phyloP scores from a whole-genome alignment of 164 flowering plant species.

The Stephania yunnanensis region DNA sequence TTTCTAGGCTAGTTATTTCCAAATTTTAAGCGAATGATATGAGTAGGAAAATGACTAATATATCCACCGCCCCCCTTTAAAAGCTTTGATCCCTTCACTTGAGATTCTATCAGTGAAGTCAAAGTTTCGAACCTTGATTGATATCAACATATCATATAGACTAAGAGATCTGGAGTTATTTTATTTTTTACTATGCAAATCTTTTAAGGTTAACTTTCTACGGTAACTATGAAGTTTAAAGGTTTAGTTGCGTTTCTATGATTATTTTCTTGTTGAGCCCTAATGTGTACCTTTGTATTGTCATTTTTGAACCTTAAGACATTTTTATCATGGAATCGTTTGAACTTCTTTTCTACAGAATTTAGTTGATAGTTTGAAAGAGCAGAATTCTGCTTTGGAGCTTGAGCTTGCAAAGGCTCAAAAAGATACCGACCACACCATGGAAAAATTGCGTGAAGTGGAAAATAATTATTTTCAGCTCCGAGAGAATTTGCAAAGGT shows the following conservation, averaged over 20 bases:
- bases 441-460: conserved; percentile 60
- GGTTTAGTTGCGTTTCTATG: not conserved
- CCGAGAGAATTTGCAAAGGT: conserved; percentile 72
- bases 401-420: conserved; percentile 50
- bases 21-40: too few relatives aligned
- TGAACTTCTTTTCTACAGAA: conserved; percentile 32
- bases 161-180: not conserved
- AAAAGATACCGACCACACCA: conserved; percentile 37
- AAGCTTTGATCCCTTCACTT: too few relatives aligned
- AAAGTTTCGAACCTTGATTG: too few relatives aligned
- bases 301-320: not conserved
- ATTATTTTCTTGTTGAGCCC: not conserved
- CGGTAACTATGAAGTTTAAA: not conserved
- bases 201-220: not conserved
- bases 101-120: too few relatives aligned
- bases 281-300: not conserved
- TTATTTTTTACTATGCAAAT: not conserved
- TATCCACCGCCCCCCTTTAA: too few relatives aligned
- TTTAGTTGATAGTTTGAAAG: conserved; percentile 52
- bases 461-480: conserved; percentile 58
- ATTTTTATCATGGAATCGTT: not conserved
- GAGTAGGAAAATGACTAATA: too few relatives aligned
- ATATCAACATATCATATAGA: not conserved
- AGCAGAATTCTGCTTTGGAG: conserved; percentile 55
- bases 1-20: too few relatives aligned